These are phyloP conservation scores for Fusarium bactridioides DNA, from an alignment of 2,329 filamentous ascomycete species.

Conservation along the genomic window DNA sequence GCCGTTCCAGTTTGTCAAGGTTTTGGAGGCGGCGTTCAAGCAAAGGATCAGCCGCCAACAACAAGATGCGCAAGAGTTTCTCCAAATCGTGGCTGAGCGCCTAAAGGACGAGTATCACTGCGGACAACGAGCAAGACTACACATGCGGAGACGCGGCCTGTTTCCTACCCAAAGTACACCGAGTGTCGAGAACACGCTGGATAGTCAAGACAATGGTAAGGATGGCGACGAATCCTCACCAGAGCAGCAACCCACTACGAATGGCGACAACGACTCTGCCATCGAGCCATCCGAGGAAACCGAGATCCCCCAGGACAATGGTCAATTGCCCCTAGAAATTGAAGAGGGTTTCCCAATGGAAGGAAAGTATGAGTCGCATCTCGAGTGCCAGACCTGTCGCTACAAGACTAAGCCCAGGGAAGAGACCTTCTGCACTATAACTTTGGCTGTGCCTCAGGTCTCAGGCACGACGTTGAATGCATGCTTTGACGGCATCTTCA, in stretches of 20 bases:
- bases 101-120: constrained; percentile 95
- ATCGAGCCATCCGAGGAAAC: constrained; percentile 36
- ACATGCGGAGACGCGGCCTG: constrained; percentile 53
- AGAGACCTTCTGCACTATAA: constrained; percentile 90
- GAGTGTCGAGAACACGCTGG: constrained; percentile 26
- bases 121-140: constrained; percentile 74
- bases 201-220: constrained; percentile 33
- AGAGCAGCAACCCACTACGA: constrained; percentile 18
- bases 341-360: constrained; percentile 90
- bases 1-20: constrained; percentile 81
- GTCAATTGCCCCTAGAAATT: constrained; percentile 49
- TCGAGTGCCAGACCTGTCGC: constrained; percentile 88
- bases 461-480: constrained; percentile 81
- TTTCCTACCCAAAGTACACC: constrained; percentile 13
- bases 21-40: constrained; percentile 84
- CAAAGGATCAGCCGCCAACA: constrained; percentile 93
- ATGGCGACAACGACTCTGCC: constrained; percentile 27
- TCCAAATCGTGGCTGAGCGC: constrained; percentile 92
- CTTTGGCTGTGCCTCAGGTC: constrained; percentile 87
- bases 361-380: constrained; percentile 90
- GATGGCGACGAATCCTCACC: constrained; percentile 4
- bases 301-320: constrained; percentile 30
- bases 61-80: constrained; percentile 96
- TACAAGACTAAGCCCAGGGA: constrained; percentile 87
- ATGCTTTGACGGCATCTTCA: constrained; percentile 94